Evolutionary conservation across 768 basidiomycete genomes (phyloP), one percentile per base, ranked within the genome.

Genomic region (Collybia sordida): DNA sequence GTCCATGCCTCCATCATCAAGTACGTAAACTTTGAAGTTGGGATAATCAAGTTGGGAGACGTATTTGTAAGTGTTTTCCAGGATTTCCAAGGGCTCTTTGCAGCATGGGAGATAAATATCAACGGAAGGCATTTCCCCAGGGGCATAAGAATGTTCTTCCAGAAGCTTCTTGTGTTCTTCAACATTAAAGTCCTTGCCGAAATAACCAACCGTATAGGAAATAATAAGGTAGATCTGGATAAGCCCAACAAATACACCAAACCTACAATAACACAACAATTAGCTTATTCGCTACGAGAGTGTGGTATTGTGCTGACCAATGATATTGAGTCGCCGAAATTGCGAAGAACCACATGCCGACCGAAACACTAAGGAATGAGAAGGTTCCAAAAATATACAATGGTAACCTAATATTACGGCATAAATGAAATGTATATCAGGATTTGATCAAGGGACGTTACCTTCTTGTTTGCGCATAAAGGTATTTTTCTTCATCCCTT

Each of bases 31-130:
- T 31, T 60, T 59, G 36, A 59, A 54, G 36, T 64, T 64, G 25
- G 61, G 56, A 40, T 66, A 64, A 34, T 60, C 49, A 18, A 63
- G 56, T 36, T 63, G 46, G 15, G 60, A 39, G 23, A 64, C 61
- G 38, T 66, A 60, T 42, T 59, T 66, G 60, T 66, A 66, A 3
- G 64, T 66, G 50, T 66, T 66, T 47, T 64, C 59, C 36, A 64
- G 59, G 43, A 66, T 53, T 19, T 64, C 63, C n/a, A 64, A 55
- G 8, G 61, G 60, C 47, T 64, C 63, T 18, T 57, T 57, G 56
- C 60, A 62, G 40, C 63, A 64, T 12, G 61, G 63, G 17, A 64
- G 64, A 36, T 64, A 63, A 34, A 64, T 60, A 41, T 66, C 64
- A 45, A 66, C 59, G 0, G 58, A 55, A 3, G 62, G 64, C 8